Conservation (phyloP, 2,329 filamentous ascomycete species). For the Grosmannia clavigera region DNA sequence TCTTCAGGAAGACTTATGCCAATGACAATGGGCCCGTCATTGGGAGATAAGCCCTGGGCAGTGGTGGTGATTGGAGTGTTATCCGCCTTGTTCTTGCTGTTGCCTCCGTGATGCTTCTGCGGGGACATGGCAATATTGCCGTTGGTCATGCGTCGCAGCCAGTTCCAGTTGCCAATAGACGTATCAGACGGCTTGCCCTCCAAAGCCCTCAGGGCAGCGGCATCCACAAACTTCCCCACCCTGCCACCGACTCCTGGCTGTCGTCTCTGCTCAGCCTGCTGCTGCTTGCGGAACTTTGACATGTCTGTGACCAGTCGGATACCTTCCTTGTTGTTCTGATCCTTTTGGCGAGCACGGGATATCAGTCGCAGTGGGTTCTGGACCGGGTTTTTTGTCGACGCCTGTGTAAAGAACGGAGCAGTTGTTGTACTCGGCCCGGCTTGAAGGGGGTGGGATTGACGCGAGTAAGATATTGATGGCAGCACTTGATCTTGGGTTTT, state of each 20-base stretch:
- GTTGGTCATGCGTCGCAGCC: conserved; percentile 33
- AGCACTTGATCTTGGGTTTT: conserved; percentile 14
- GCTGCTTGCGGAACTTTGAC: conserved; percentile 30
- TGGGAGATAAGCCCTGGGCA: conserved; percentile 47
- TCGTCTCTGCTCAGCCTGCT: conserved; percentile 23
- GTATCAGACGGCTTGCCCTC: conserved; percentile 42
- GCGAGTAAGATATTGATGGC: not conserved
- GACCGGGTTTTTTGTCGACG: conserved; percentile 17
- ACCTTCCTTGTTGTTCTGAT: conserved; percentile 47
- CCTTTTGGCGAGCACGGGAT: conserved; percentile 48
- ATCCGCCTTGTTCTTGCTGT: not conserved
- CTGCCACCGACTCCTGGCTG: conserved; percentile 15
- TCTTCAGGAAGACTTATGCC: conserved; percentile 54
- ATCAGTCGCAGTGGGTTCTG: conserved; percentile 34
- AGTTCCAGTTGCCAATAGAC: conserved; percentile 45
- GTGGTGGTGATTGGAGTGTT: conserved; percentile 12
- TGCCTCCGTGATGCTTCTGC: not conserved
- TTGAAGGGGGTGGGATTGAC: not conserved
- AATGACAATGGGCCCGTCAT: conserved; percentile 60
- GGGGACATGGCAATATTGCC: conserved; percentile 15
- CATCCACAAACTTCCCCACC: conserved; percentile 40
- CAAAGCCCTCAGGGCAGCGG: conserved; percentile 46
- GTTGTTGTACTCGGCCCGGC: conserved; percentile 19
- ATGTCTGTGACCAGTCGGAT: conserved; percentile 62
- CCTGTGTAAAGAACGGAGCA: not conserved